These are phyloP conservation scores for Coelastrella sp. DNA, from an alignment of 139 green algal genomes.

Conservation along the genomic window DNA sequence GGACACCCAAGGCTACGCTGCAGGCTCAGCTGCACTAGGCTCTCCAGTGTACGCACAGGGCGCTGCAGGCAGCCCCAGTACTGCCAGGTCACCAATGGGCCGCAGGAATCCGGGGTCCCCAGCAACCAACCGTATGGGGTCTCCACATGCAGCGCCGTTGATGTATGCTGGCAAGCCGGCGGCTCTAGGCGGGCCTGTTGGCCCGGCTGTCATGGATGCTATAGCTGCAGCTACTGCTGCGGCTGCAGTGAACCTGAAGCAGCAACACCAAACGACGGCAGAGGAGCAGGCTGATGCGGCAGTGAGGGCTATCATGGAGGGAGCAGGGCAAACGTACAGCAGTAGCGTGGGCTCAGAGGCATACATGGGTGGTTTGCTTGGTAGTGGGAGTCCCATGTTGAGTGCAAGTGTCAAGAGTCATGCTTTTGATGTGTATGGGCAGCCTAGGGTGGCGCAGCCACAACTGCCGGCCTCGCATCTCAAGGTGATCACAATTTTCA, in stretches of 20 bases:
- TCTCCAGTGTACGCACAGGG: background rate
- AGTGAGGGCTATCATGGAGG: background rate
- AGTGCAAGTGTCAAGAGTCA: slow-evolving; percentile 41
- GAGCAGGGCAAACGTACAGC: background rate
- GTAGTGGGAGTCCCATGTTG: background rate
- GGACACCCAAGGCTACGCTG: background rate
- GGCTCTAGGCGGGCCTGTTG: background rate
- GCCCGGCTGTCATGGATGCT: background rate
- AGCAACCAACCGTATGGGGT: background rate
- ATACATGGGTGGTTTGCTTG: too few species aligned
- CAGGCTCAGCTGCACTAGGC: background rate
- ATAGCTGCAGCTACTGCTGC: slow-evolving; percentile 21
- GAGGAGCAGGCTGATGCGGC: background rate
- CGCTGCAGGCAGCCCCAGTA: background rate
- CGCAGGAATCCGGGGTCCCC: background rate
- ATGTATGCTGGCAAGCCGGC: slow-evolving; percentile 35
- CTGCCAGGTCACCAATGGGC: background rate
- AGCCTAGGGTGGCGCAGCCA: slow-evolving; percentile 52
- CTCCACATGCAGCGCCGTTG: background rate
- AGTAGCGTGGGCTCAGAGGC: slow-evolving; percentile 19
- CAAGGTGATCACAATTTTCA: background rate
- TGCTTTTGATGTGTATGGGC: slow-evolving; percentile 69
- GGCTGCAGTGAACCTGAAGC: background rate
- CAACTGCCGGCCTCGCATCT: slow-evolving; percentile 53
- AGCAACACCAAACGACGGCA: background rate